These are phyloP conservation scores for Mortierella sp. DNA, from an alignment of 371 early-diverging fungal genomes.

Conservation along the genomic window DNA sequence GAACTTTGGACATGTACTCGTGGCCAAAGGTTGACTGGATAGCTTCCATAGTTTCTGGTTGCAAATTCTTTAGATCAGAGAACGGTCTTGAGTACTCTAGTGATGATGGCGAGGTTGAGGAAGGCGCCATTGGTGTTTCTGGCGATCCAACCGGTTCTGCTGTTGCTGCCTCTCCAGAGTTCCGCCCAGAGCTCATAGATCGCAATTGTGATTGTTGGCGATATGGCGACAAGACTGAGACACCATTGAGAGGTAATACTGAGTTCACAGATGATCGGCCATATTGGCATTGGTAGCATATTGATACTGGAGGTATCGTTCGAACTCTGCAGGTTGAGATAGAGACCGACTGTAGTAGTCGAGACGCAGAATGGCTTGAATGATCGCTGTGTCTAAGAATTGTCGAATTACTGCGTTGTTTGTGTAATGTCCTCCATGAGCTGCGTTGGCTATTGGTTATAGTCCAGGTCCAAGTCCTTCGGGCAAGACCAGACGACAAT, in stretches of 20 bases:
- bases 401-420: neutral
- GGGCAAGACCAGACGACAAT: neutral
- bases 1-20: conserved; percentile 84
- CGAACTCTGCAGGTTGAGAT: neutral
- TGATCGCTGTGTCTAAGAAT: neutral
- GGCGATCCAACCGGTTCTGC: neutral
- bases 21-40: conserved; percentile 70
- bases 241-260: neutral
- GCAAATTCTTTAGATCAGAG: conserved; percentile 30
- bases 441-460: neutral
- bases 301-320: neutral
- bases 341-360: neutral
- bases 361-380: neutral
- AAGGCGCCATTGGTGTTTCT: neutral
- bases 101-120: neutral
- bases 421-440: neutral
- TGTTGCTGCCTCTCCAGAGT: neutral
- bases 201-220: neutral
- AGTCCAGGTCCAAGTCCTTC: neutral
- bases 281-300: neutral
- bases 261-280: neutral
- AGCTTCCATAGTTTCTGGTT: conserved; percentile 28
- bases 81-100: conserved; percentile 44
- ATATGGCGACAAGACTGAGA: neutral
- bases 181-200: neutral